phyloP scores from a whole-genome alignment of 768 basidiomycete genomes.

The Psilocybe tampanensis region DNA sequence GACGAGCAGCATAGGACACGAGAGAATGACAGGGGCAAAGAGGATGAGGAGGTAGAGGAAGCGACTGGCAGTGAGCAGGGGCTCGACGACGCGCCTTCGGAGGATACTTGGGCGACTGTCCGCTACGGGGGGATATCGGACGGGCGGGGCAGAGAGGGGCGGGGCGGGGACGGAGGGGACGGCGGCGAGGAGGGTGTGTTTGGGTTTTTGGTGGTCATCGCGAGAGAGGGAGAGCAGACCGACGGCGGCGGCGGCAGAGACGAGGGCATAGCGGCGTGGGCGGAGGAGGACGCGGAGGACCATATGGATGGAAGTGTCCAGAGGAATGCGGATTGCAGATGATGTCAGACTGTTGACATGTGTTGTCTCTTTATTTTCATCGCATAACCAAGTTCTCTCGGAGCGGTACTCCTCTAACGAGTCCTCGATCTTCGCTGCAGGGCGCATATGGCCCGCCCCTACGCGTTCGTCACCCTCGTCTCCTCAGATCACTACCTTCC shows the following conservation, averaged over 20 bases:
- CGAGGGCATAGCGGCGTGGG: conserved; percentile 41
- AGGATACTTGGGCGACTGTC: conserved; percentile 51
- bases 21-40: conserved; percentile 86
- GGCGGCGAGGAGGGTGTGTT: background rate
- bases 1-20: conserved; percentile 81
- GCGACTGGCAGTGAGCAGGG: conserved; percentile 77
- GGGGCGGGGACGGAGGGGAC: background rate
- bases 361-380: conserved; percentile 29
- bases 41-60: conserved; percentile 83
- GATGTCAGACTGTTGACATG: conserved; percentile 32
- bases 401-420: too few species aligned
- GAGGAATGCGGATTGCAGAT: conserved; percentile 24
- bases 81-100: conserved; percentile 74
- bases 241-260: conserved; percentile 32
- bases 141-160: conserved; percentile 25
- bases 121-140: conserved; percentile 74
- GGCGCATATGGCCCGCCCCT: conserved; percentile 58
- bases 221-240: too few species aligned
- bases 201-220: conserved; percentile 27
- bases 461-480: conserved; percentile 90
- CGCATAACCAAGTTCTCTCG: conserved; percentile 18
- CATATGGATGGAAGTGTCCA: conserved; percentile 56
- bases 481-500: conserved; percentile 93
- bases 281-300: conserved; percentile 37
- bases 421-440: conserved; percentile 25